Base-by-base conservation (phyloP, 495 filamentous ascomycete genomes). In the Tuber aestivum region DNA sequence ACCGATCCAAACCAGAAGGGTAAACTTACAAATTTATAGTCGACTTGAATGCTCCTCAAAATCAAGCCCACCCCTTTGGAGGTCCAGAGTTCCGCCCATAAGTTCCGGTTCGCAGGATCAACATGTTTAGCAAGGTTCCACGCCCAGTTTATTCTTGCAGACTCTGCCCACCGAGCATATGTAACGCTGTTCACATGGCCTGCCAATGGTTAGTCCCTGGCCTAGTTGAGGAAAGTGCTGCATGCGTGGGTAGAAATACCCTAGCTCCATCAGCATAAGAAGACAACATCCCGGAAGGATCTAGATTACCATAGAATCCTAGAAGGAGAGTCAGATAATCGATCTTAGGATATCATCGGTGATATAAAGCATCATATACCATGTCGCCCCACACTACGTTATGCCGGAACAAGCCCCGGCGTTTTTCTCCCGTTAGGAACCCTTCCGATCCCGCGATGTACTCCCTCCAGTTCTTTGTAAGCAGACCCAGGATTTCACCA, bases 381-480 rank as follows among this genome's bases (percentile, higher is more conserved):
- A 94, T 94, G 85, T 98, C 95, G 44, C 93, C 94, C 94, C 93
- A 97, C 0, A 90, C 91, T 35, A 97, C 90, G 82, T 87, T 86
- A 80, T 93, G 90, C n/a, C 88, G 83, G 75, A 89, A 90, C 56
- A 96, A 82, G 6, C 93, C 92, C 72, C 88, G 86, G 41, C 91
- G 85, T 74, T 87, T 86, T 71, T 87, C 86, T 27, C 87, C 89
- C 0, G 92, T 91, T 76, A 97, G 82, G 82, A 91, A 98, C 7
- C 95, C 95, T 79, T 97, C 92, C 75, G 89, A 89, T 1, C 93
- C 93, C 0, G 90, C 93, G 42, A 93, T 83, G 76, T 97, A 85
- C 75, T 89, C 88, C 71, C 92, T 87, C 95, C 95, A 98, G 75
- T 97, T 91, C 14, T 79, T 83, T 3, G 90, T 89, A 16, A 97